These are phyloP conservation scores for Naganishia liquefaciens DNA, from an alignment of 1,284 basidiomycete genomes.

Conservation along the genomic window DNA sequence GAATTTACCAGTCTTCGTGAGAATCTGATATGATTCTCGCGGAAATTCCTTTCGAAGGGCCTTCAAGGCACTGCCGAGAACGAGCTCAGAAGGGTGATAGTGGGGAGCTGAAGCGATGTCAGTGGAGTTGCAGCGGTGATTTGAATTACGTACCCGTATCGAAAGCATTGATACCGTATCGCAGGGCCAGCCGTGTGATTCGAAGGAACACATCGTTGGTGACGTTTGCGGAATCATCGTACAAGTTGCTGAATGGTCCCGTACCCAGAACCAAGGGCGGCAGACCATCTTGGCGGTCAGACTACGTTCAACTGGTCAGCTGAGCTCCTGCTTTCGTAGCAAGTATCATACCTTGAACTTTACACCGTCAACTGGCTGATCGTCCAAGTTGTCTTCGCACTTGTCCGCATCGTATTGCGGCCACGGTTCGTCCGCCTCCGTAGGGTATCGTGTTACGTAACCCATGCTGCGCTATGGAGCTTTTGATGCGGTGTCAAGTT, in stretches of 20 bases:
- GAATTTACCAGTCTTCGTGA: conserved; percentile 93
- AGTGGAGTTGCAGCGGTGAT: conserved; percentile 48
- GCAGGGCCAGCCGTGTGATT: conserved; percentile 72
- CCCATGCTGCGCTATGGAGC: conserved; percentile 8
- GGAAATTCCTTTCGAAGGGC: conserved; percentile 71
- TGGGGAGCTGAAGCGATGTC: conserved; percentile 56
- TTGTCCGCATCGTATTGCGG: conserved; percentile 20
- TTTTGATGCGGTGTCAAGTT: no score
- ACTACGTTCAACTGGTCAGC: neutral
- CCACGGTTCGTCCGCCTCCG: conserved; percentile 25
- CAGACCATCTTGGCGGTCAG: conserved; percentile 38
- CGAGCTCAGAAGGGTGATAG: conserved; percentile 87
- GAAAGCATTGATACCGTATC: conserved; percentile 85
- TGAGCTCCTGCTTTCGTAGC: neutral
- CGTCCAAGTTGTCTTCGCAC: conserved; percentile 13
- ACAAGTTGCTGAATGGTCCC: conserved; percentile 71
- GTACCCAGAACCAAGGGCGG: conserved; percentile 67
- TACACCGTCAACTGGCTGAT: conserved; percentile 22
- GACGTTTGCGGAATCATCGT: conserved; percentile 68
- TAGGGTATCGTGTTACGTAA: conserved; percentile 30
- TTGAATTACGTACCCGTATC: conserved; percentile 64
- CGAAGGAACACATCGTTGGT: conserved; percentile 55
- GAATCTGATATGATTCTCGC: conserved; percentile 73
- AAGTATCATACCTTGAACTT: conserved; percentile 9
- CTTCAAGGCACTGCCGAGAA: conserved; percentile 74